phyloP scores from a whole-genome alignment of 306 rosid species.

The Cucumis hystrix region DNA sequence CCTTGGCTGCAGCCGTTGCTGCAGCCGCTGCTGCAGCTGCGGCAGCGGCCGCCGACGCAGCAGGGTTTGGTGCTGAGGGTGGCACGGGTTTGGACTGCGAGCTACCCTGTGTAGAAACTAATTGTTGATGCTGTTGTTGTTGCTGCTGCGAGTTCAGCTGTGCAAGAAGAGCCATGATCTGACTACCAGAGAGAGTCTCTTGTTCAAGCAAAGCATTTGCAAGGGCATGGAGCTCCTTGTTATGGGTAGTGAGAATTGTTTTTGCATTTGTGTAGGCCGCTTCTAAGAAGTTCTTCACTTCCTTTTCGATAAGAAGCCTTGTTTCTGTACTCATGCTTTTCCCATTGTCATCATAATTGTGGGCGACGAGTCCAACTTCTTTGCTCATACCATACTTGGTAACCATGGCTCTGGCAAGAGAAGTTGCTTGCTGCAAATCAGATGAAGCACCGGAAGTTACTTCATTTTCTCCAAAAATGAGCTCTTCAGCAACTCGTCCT shows the following conservation, averaged over 20 bases:
- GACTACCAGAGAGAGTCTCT: slow-evolving; percentile 68
- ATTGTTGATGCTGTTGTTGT: slow-evolving; percentile 21
- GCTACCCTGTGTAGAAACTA: slow-evolving; percentile 31
- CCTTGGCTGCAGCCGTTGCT: slow-evolving; percentile 64
- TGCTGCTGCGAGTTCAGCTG: slow-evolving; percentile 32
- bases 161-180: slow-evolving; percentile 50
- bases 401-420: slow-evolving; percentile 69
- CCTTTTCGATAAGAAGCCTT: slow-evolving; percentile 79
- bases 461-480: slow-evolving; percentile 79
- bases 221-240: slow-evolving; percentile 71
- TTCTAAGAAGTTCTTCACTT: slow-evolving; percentile 54
- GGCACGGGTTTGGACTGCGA: slow-evolving; percentile 43
- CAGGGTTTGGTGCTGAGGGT: slow-evolving; percentile 46
- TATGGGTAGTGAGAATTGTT: slow-evolving; percentile 58
- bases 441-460: slow-evolving; percentile 70
- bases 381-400: slow-evolving; percentile 83
- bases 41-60: slow-evolving; percentile 50
- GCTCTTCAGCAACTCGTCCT: slow-evolving; percentile 87
- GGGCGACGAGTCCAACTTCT: slow-evolving; percentile 65
- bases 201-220: slow-evolving; percentile 71
- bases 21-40: slow-evolving; percentile 58
- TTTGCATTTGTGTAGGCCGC: slow-evolving; percentile 76
- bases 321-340: slow-evolving; percentile 93
- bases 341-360: slow-evolving; percentile 62
- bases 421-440: slow-evolving; percentile 68